Percentiles rank a stretch among this genome's conserved stretches.
These are phyloP conservation scores for fission yeast (Schizosaccharomyces pombe) DNA, from an alignment of 805 yeast genomes.

Conservation along the genomic window DNA sequence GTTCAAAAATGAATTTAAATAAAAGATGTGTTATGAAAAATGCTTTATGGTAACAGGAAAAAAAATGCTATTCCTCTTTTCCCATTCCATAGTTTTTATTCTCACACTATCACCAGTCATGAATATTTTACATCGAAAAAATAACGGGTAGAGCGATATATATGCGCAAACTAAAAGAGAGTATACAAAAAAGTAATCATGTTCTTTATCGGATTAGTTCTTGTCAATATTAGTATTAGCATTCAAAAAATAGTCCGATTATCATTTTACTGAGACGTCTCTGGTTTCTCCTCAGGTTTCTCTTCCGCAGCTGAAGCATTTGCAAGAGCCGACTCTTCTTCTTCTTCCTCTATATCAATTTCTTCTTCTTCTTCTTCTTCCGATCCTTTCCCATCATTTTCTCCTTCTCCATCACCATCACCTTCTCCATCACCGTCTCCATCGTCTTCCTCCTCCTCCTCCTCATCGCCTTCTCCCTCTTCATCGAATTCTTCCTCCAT, in stretches of 20 bases:
- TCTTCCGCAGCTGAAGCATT: background rate
- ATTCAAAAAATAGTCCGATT: background rate
- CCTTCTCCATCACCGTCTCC: conserved; percentile 10
- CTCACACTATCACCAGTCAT: no score
- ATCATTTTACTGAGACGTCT: background rate
- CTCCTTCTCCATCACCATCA: conserved; percentile 8
- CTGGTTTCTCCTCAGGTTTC: background rate
- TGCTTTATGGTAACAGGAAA: no score
- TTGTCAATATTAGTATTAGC: no score
- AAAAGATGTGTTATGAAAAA: no score
- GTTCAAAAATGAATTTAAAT: no score
- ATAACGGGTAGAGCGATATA: no score
- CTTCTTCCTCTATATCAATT: background rate
- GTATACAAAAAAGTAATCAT: no score
- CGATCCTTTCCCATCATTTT: conserved; percentile 10
- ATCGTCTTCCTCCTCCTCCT: conserved; percentile 10
- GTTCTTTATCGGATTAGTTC: no score
- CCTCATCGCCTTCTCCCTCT: conserved; percentile 8
- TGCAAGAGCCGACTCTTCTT: background rate
- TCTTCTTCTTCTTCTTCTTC: conserved; percentile 4
- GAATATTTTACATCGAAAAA: no score
- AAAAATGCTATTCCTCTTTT: no score
- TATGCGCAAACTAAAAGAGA: no score
- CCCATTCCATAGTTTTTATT: no score
- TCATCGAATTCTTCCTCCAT: conserved; percentile 13